phyloP scores from a whole-genome alignment of 805 yeast genomes.

The Cyberlindnera maclurae region DNA sequence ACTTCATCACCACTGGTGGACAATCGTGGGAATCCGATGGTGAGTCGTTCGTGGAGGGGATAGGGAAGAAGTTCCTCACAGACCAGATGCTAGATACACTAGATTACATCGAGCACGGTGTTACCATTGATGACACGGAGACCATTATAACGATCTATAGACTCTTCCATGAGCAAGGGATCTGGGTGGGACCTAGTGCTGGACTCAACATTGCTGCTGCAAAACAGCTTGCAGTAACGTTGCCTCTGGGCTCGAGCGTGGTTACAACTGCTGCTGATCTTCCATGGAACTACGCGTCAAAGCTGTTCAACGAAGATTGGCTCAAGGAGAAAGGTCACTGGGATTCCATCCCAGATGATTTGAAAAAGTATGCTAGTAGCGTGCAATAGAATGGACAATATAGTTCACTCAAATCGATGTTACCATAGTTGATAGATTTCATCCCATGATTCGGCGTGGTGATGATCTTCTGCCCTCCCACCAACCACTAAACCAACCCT shows the following conservation, averaged over 20 bases:
- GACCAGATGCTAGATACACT: conserved; percentile 17
- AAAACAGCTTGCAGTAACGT: conserved; percentile 11
- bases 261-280: conserved; percentile 21
- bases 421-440: too few species aligned
- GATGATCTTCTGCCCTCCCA: too few species aligned
- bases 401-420: too few species aligned
- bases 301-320: conserved; percentile 17
- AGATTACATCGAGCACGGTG: conserved; percentile 13
- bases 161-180: conserved; percentile 12
- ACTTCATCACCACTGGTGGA: conserved; percentile 16
- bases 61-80: conserved; percentile 19
- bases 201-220: conserved; percentile 21
- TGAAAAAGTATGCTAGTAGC: conserved; percentile 12
- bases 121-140: conserved; percentile 14
- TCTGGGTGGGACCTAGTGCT: conserved; percentile 20
- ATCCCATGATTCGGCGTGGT: too few species aligned
- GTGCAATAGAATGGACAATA: too few species aligned
- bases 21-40: conserved; percentile 20
- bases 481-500: too few species aligned
- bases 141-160: conserved; percentile 13
- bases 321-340: conserved; percentile 16
- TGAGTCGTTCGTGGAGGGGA: conserved; percentile 20
- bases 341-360: conserved; percentile 15
- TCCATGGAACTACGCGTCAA: conserved; percentile 19
- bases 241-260: conserved; percentile 22